phyloP scores from a whole-genome alignment of 768 basidiomycete species.

The Botryobasidium botryosum region DNA sequence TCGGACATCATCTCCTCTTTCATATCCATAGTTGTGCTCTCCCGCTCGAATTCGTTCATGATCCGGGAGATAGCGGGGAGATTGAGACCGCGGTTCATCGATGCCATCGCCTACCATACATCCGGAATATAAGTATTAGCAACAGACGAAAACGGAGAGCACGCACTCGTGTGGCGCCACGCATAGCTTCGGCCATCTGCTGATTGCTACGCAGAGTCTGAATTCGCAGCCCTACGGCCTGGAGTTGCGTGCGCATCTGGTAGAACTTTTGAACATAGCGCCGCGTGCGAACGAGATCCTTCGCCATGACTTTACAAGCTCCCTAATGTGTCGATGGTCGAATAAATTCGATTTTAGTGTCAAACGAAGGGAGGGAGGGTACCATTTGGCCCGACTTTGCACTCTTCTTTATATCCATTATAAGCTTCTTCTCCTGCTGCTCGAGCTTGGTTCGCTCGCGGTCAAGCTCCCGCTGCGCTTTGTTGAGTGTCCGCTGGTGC shows the following conservation, averaged over 20 bases:
- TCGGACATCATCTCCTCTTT: slow-evolving; percentile 99
- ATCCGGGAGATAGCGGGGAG: slow-evolving; percentile 88
- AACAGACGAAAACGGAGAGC: not conserved
- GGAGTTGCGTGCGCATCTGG: slow-evolving; percentile 95
- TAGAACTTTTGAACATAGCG: slow-evolving; percentile 96
- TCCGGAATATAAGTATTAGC: not conserved
- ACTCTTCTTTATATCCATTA: slow-evolving; percentile 89
- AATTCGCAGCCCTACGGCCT: slow-evolving; percentile 88
- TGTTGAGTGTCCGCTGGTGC: slow-evolving; percentile 88
- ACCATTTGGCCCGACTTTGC: slow-evolving; percentile 94
- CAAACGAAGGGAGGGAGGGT: slow-evolving; percentile 11
- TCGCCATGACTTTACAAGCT: slow-evolving; percentile 98
- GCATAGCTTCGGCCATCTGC: slow-evolving; percentile 99
- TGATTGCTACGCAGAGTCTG: slow-evolving; percentile 94
- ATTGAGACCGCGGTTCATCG: slow-evolving; percentile 94
- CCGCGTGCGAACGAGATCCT: slow-evolving; percentile 91
- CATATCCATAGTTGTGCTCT: slow-evolving; percentile 99
- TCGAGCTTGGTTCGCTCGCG: slow-evolving; percentile 89
- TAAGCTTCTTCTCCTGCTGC: slow-evolving; percentile 91
- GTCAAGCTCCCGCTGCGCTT: slow-evolving; percentile 96
- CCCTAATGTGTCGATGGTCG: slow-evolving; percentile 34
- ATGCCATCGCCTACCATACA: slow-evolving; percentile 70
- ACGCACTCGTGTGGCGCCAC: slow-evolving; percentile 84
- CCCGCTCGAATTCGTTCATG: slow-evolving; percentile 96
- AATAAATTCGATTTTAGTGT: not conserved